Base-by-base conservation (phyloP, 2,329 filamentous ascomycete species). In the Cladosporium colombiae region DNA sequence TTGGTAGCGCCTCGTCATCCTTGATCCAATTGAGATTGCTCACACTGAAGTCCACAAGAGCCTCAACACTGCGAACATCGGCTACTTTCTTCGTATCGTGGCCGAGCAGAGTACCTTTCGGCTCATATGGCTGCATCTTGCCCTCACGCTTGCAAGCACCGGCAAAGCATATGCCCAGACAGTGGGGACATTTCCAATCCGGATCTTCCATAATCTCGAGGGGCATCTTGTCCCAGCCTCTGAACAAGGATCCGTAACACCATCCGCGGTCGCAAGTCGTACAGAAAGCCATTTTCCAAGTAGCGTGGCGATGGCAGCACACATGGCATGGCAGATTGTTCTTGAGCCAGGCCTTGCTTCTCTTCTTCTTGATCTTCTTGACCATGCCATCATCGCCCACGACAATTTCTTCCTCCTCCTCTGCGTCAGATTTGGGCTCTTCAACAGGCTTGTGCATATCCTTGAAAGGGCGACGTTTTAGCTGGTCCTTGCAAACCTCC, bases 161-260 rank as follows among this genome's bases (percentile, higher is more conserved):
- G 72, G 93, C 97, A 69, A 93, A 96, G 82, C 95, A 99, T 44
- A 94, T 91, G 21, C 89, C 88, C 25, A 86, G 82, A 75, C 95
- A 99, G 73, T 89, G 92, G 0, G 95, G 95, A 70, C 95, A 99
- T 73, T 90, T 86, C 94, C 95, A 99, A 57, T 88, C 83, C 69
- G 89, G 86, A 69, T 91, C 85, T 74, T 96, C 89, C 85, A 97
- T 89, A 0, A 93, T 87, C 23, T 87, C 83, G 72, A 94, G 88
- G 0, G 95, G 95, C 85, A 92, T 90, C 75, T 93, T 86, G 76
- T 98, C 94, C 74, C 97, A 97, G 0, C 92, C 93, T 64, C 95
- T 85, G 79, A 93, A 98, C 1, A 99, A 83, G 18, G 90, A 90
- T n/a, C 94, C 94, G 74, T 96, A 99, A 77, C 95, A 98, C 75